Conservation (phyloP, 1,284 basidiomycete genomes). For the Tilletia caries region DNA sequence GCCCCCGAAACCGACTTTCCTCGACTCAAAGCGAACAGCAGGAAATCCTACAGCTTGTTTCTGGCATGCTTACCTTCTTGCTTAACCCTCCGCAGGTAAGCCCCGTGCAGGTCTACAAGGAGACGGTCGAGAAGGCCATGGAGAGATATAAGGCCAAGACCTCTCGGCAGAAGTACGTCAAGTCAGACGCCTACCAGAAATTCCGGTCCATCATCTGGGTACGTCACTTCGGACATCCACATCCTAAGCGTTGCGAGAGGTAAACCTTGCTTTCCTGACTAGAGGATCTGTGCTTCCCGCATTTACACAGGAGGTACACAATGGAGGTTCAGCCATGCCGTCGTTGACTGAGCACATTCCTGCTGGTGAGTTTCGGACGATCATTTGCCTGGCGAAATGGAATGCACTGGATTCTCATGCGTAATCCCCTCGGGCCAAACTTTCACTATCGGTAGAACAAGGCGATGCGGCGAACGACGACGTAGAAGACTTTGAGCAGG, state of each 20-base stretch:
- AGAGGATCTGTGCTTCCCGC: background rate
- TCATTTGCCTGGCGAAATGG: background rate
- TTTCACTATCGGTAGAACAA: background rate
- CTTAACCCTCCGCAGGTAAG: too few relatives aligned
- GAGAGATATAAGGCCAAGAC: constrained; percentile 2
- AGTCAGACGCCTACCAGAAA: constrained; percentile 1
- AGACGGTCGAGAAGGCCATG: constrained; percentile 1
- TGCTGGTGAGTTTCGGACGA: background rate
- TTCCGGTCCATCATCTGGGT: constrained; percentile 10
- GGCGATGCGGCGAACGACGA: constrained; percentile 12
- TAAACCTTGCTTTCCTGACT: too few relatives aligned
- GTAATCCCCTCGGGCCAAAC: too few relatives aligned
- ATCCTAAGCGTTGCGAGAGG: too few relatives aligned
- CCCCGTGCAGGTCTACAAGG: background rate
- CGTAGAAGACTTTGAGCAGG: constrained; percentile 12
- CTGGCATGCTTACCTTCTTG: background rate
- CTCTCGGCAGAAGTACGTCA: constrained; percentile 5
- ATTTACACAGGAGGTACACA: constrained; percentile 8
- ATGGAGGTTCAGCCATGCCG: constrained; percentile 8
- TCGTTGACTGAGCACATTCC: constrained; percentile 10
- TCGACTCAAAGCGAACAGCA: background rate
- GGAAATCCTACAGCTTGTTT: background rate
- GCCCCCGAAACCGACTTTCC: too few relatives aligned
- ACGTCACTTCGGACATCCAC: background rate
- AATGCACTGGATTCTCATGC: too few relatives aligned